Conservation (phyloP, 129 eudicot genomes). For the Chrysanthemum makinoi region DNA sequence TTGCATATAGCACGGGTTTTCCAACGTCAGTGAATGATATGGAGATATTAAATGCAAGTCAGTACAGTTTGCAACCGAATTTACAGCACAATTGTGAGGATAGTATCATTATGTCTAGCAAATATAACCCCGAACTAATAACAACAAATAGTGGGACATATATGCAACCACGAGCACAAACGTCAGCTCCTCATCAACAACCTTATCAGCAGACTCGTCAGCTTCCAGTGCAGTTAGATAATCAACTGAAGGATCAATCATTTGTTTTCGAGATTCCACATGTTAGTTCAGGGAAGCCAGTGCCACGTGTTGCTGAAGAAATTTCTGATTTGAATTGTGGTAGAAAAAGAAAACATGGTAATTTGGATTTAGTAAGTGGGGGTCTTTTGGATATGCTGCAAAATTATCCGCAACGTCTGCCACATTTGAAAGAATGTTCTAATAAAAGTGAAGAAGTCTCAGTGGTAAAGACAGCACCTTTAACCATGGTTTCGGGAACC, state of each 20-base stretch:
- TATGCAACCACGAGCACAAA: slow-evolving; percentile 17
- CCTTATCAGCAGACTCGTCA: slow-evolving; percentile 20
- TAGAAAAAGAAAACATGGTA: slow-evolving; percentile 24
- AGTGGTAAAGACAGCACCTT: not conserved
- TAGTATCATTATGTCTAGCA: slow-evolving; percentile 10
- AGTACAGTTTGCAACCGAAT: slow-evolving; percentile 1
- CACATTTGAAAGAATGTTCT: slow-evolving; percentile 21
- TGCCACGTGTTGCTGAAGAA: not conserved
- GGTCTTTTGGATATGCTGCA: slow-evolving; percentile 22
- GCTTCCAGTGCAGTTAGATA: slow-evolving; percentile 14
- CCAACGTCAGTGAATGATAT: slow-evolving; percentile 3
- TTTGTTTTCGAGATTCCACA: not conserved
- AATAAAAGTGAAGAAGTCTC: not conserved
- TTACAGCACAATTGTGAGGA: slow-evolving; percentile 17
- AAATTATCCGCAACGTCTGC: slow-evolving; percentile 16
- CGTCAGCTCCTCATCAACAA: not conserved
- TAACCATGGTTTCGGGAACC: not conserved
- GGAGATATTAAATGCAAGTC: not conserved
- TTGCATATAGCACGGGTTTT: not conserved
- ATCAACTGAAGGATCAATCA: slow-evolving; percentile 20
- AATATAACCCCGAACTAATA: not conserved
- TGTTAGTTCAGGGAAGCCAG: slow-evolving; percentile 1
- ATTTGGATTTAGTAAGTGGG: slow-evolving; percentile 9
- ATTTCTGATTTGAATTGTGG: slow-evolving; percentile 20
- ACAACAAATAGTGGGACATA: slow-evolving; percentile 10